These are phyloP conservation scores for Trametes cingulata DNA, from an alignment of 768 basidiomycete species.

Conservation along the genomic window DNA sequence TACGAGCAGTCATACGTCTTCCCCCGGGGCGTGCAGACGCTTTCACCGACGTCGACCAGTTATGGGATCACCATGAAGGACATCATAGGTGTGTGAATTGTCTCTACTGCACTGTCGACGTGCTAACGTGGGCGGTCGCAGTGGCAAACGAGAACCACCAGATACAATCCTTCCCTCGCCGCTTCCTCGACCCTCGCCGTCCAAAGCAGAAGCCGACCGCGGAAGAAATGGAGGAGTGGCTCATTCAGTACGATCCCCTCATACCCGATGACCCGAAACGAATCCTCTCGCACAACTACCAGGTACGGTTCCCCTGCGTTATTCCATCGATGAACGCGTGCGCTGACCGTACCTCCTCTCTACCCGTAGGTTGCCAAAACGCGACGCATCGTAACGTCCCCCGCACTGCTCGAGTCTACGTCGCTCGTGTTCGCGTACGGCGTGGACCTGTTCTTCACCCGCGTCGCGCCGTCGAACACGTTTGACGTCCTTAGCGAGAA, in stretches of 20 bases:
- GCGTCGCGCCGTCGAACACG: conserved; percentile 82
- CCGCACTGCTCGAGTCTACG: conserved; percentile 89
- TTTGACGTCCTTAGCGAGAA: conserved; percentile 91
- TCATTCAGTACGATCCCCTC: conserved; percentile 82
- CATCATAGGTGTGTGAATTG: conserved; percentile 63
- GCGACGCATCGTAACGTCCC: conserved; percentile 71
- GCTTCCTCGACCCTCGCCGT: conserved; percentile 80
- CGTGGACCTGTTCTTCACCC: conserved; percentile 85
- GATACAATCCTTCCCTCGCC: conserved; percentile 71
- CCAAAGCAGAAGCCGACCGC: conserved; percentile 74
- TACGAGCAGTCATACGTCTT: conserved; percentile 73
- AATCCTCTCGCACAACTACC: conserved; percentile 56
- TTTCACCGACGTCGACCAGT: conserved; percentile 79
- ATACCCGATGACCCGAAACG: conserved; percentile 66
- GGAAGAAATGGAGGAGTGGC: conserved; percentile 81
- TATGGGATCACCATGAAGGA: conserved; percentile 88
- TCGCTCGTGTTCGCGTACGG: conserved; percentile 86
- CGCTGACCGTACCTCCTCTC: not conserved
- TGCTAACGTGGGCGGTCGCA: conserved; percentile 32
- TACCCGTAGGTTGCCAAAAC: conserved; percentile 66
- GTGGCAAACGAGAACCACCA: conserved; percentile 78
- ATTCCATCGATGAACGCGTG: not conserved
- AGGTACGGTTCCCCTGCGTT: conserved; percentile 38
- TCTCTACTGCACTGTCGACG: not conserved
- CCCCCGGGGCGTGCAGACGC: conserved; percentile 65